Evolutionary conservation across 495 filamentous ascomycete genomes (phyloP), one percentile per base, ranked within the genome.

Genomic region (Penicillium argentinense): DNA sequence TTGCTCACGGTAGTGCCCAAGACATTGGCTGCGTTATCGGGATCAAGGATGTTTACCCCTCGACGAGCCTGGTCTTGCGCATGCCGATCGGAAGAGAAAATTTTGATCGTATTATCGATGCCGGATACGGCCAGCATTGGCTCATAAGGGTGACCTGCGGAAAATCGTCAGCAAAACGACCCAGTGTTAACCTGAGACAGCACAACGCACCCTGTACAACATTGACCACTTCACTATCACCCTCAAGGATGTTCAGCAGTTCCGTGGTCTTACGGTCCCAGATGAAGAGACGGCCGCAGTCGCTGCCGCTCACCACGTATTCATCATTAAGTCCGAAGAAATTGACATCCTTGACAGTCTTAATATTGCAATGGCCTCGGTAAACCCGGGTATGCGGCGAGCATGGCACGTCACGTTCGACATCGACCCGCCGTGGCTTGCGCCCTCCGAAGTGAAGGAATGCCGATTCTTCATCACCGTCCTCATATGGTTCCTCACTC

Each of bases 341-440:
- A 42, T 88, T 88, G 41, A 85, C 78, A 61, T 89, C 86, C 52
- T 89, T 89, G 41, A 88, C 83, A 0, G 85, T 89, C 51, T 81
- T 79, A 39, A 85, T 72, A 45, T 89, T 89, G 68, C 84, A 87
- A 59, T 88, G 86, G 16, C 85, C 85, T 6, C 70, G 67, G 56
- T 86, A 89, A 26, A 68, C 50, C 22, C 75, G 72, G 1, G 76
- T 85, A 45, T 85, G 80, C 3, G 80, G 58, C 23, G 66, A 73
- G 51, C 80, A 81, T 3, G 84, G 81, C 11, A 78, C 73, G 39
- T 81, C 57, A 2, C 57, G 34, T 45, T 84, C 77, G 21, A 87
- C 73, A 7, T 72, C 62, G 57, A 74, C 63, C 54, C 64, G 54
- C 39, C 57, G 49, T 48, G 60, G 59, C 36, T 62, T 59, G 41